Evolutionary conservation across 2,329 filamentous ascomycete genomes (phyloP).

Genomic region (Neofusicoccum ribis): DNA sequence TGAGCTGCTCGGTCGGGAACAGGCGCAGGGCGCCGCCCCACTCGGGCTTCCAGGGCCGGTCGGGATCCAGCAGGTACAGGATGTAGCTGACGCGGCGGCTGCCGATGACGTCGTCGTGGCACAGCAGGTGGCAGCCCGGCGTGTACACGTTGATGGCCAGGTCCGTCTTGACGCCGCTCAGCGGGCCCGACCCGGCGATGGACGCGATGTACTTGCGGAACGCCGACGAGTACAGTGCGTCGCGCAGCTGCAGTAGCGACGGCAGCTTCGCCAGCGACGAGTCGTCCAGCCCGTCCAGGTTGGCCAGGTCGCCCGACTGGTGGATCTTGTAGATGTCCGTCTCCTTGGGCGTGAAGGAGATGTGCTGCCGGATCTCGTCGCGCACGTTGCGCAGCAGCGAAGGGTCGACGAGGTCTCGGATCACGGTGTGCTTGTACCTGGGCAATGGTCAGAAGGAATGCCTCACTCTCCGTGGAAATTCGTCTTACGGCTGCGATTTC

Average conservation of each 20-base stretch:
- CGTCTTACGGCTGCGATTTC: conserved; percentile 40
- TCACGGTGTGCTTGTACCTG: conserved; percentile 90
- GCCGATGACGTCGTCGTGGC: conserved; percentile 99
- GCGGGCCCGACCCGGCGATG: conserved; percentile 80
- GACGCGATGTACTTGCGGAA: conserved; percentile 88
- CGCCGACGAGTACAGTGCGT: conserved; percentile 85
- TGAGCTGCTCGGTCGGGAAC: conserved; percentile 69
- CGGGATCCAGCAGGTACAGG: conserved; percentile 90
- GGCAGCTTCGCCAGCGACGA: conserved; percentile 82
- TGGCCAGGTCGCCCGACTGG: conserved; percentile 95
- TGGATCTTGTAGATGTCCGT: conserved; percentile 99
- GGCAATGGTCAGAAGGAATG: neutral
- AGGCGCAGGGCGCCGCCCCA: conserved; percentile 92
- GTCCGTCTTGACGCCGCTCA: conserved; percentile 93
- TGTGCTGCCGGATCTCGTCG: conserved; percentile 82
- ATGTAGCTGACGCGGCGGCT: conserved; percentile 95
- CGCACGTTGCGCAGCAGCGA: conserved; percentile 82
- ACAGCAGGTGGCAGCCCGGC: conserved; percentile 90
- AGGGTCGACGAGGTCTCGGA: conserved; percentile 77
- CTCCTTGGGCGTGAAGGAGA: conserved; percentile 96
- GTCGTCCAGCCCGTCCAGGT: conserved; percentile 90
- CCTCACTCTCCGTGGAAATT: neutral
- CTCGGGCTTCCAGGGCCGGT: conserved; percentile 82
- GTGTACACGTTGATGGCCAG: conserved; percentile 99
- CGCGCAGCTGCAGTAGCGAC: conserved; percentile 85